These are phyloP conservation scores for Blastobotrys apis DNA, from an alignment of 1,139 yeast species.

Conservation along the genomic window DNA sequence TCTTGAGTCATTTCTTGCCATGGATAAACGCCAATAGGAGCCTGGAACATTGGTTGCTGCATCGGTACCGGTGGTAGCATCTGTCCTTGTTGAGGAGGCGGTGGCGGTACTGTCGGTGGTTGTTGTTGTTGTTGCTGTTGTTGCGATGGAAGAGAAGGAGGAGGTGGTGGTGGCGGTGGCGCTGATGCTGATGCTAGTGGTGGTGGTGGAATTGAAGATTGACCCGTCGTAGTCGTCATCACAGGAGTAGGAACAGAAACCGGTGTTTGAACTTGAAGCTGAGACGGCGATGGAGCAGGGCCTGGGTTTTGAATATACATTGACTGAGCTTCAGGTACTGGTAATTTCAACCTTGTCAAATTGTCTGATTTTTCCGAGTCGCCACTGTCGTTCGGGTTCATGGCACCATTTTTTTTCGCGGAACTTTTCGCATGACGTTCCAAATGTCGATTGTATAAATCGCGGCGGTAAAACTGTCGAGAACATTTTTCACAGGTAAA, in stretches of 20 bases:
- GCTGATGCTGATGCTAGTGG: background rate
- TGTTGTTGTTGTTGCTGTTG: conserved; percentile 5
- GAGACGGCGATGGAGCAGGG: background rate
- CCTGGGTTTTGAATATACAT: background rate
- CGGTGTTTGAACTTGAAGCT: background rate
- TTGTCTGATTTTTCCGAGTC: conserved; percentile 6
- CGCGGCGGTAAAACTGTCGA: conserved; percentile 19
- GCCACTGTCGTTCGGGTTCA: conserved; percentile 19
- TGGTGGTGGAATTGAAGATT: background rate
- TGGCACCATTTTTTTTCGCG: too few species aligned
- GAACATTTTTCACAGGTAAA: conserved; percentile 19
- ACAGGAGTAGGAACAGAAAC: background rate
- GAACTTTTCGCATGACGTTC: conserved; percentile 19
- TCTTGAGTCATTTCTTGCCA: background rate
- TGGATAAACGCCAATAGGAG: background rate
- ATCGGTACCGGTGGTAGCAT: conserved; percentile 1
- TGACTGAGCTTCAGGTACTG: background rate
- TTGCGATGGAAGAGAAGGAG: conserved; percentile 3
- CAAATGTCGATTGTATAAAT: conserved; percentile 20
- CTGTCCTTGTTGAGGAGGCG: background rate
- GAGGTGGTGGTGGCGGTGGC: conserved; percentile 3
- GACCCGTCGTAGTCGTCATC: background rate
- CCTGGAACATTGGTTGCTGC: background rate
- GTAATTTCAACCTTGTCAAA: background rate
- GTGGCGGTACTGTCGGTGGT: conserved; percentile 3